Conservation (phyloP, 2,329 filamentous ascomycete species). For the Colletotrichum sidae region DNA sequence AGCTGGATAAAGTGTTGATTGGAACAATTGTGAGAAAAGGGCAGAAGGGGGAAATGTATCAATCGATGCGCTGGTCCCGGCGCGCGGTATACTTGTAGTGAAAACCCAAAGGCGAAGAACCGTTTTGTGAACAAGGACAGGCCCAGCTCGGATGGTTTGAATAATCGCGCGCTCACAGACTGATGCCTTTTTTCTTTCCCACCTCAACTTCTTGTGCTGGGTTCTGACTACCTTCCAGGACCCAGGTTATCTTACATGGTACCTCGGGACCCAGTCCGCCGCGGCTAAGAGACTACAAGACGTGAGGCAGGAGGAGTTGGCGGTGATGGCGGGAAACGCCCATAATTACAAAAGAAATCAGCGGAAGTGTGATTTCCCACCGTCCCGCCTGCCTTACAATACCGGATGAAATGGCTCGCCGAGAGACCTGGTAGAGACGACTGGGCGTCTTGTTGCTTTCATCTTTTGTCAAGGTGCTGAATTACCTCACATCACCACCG, state of each 20-base stretch:
- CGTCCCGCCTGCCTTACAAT: neutral
- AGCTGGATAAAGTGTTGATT: neutral
- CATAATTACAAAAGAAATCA: too few relatives aligned
- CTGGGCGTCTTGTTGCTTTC: constrained; percentile 4
- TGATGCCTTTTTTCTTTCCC: constrained; percentile 3
- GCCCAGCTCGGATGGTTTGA: constrained; percentile 6
- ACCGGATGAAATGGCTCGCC: constrained; percentile 6
- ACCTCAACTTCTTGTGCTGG: neutral
- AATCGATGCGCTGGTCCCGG: neutral
- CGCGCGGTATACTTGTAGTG: too few relatives aligned
- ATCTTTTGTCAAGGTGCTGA: constrained; percentile 10
- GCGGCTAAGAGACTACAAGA: too few relatives aligned
- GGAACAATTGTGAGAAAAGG: neutral
- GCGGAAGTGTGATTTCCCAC: constrained; percentile 14
- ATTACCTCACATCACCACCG: constrained; percentile 4
- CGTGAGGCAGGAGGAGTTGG: too few relatives aligned
- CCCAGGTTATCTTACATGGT: constrained; percentile 21
- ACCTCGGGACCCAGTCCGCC: constrained; percentile 19
- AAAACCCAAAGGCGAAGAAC: too few relatives aligned
- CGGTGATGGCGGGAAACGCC: too few relatives aligned
- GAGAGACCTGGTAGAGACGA: neutral
- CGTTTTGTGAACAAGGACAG: constrained; percentile 9
- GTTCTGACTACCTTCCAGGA: constrained; percentile 7
- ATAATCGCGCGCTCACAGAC: constrained; percentile 22
- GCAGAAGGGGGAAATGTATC: constrained; percentile 2